Evolutionary conservation across 148 eudicot genomes (phyloP).

Genomic region (Heliamphora exappendiculata): DNA sequence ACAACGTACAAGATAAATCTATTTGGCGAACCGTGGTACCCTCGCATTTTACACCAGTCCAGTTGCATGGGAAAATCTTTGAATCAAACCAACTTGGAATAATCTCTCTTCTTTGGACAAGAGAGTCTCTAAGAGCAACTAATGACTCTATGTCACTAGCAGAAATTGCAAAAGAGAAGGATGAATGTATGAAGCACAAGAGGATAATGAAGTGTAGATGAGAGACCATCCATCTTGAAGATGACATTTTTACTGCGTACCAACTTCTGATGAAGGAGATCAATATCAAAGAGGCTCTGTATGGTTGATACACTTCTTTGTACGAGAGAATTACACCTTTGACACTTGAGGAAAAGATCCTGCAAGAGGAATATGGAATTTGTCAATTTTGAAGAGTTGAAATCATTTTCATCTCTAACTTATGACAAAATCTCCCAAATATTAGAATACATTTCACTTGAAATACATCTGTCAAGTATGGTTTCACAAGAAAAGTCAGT

Average conservation of each 20-base stretch:
- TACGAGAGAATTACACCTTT: not conserved
- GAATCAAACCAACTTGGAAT: slow-evolving; percentile 62
- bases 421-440: not conserved
- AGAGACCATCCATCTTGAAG: not conserved
- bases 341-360: not conserved
- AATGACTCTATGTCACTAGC: slow-evolving; percentile 37
- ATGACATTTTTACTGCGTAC: slow-evolving; percentile 6
- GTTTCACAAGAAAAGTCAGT: not conserved
- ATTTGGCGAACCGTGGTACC: slow-evolving; percentile 35
- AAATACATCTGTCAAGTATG: not conserved
- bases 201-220: slow-evolving; percentile 13
- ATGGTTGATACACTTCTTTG: not conserved
- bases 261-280: not conserved
- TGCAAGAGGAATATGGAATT: slow-evolving; percentile 1
- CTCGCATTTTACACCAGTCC: slow-evolving; percentile 64
- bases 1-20: slow-evolving; percentile 37
- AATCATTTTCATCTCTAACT: not conserved
- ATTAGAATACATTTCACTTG: not conserved
- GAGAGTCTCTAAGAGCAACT: slow-evolving; percentile 37
- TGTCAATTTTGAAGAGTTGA: not conserved
- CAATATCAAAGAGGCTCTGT: not conserved
- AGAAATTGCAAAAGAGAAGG: slow-evolving; percentile 18
- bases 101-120: slow-evolving; percentile 29
- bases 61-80: slow-evolving; percentile 49
- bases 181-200: slow-evolving; percentile 25